These are phyloP conservation scores for Trichoderma sp. DNA, from an alignment of 2,329 filamentous ascomycete species.

Conservation along the genomic window DNA sequence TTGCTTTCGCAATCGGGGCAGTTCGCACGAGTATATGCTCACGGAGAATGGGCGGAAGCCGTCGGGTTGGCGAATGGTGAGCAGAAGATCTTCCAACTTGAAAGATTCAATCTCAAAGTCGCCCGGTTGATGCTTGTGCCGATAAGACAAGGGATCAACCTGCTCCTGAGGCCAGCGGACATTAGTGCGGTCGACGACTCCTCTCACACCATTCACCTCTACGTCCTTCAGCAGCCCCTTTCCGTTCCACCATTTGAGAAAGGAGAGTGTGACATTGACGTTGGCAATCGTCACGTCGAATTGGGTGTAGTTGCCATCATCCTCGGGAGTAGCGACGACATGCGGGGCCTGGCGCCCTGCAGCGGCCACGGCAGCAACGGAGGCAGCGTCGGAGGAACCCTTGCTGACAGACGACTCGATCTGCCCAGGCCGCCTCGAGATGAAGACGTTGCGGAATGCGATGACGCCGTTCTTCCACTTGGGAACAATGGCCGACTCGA, in stretches of 20 bases:
- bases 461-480: constrained; percentile 96
- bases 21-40: constrained; percentile 93
- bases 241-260: constrained; percentile 99
- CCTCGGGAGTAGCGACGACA: constrained; percentile 49
- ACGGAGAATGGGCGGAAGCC: constrained; percentile 93
- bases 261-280: constrained; percentile 94
- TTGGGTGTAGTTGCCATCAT: constrained; percentile 96
- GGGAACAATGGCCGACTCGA: constrained; percentile 96
- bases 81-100: constrained; percentile 89
- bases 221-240: constrained; percentile 90
- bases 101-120: constrained; percentile 98
- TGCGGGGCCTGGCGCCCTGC: constrained; percentile 61
- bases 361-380: constrained; percentile 66
- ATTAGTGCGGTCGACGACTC: constrained; percentile 86
- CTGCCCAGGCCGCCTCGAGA: constrained; percentile 87
- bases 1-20: constrained; percentile 89
- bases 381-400: constrained; percentile 85
- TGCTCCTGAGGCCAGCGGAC: constrained; percentile 67
- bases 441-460: constrained; percentile 93
- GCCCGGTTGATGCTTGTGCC: constrained; percentile 82
- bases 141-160: constrained; percentile 82
- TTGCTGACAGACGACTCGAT: constrained; percentile 83
- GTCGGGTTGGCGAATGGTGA: constrained; percentile 88
- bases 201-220: constrained; percentile 89
- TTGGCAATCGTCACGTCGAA: constrained; percentile 95